Conservation (phyloP, 2,329 filamentous ascomycete species). For the Lecanoromycetidae sp. region DNA sequence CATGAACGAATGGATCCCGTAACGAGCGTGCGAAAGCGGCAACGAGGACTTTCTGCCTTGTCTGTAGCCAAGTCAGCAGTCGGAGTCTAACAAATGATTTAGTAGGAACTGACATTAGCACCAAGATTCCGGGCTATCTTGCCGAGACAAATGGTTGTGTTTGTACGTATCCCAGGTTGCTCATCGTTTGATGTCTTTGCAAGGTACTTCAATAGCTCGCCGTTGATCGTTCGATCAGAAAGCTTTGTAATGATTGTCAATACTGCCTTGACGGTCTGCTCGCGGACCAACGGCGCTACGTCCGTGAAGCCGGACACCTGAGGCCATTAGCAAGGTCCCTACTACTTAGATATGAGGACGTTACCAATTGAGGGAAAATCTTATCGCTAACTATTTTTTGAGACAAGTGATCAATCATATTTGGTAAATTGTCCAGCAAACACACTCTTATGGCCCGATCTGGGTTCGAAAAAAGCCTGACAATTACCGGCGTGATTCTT, state of each 20-base stretch:
- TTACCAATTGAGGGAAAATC: slow-evolving; percentile 85
- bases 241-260: slow-evolving; percentile 77
- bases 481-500: slow-evolving; percentile 71
- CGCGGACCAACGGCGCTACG: slow-evolving; percentile 75
- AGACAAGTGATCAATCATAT: slow-evolving; percentile 82
- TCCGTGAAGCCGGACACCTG: slow-evolving; percentile 92
- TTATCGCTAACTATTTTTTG: slow-evolving; percentile 90
- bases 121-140: slow-evolving; percentile 90
- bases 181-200: slow-evolving; percentile 97
- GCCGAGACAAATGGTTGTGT: slow-evolving; percentile 92
- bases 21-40: slow-evolving; percentile 85
- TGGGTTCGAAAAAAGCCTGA: slow-evolving; percentile 79
- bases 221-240: slow-evolving; percentile 85
- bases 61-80: slow-evolving; percentile 25
- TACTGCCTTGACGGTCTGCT: slow-evolving; percentile 92
- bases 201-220: slow-evolving; percentile 77
- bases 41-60: slow-evolving; percentile 77
- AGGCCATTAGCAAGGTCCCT: slow-evolving; percentile 21
- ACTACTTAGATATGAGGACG: neutral
- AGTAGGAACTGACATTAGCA: slow-evolving; percentile 33
- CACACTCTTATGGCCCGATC: slow-evolving; percentile 88
- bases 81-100: neutral
- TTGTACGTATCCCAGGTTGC: slow-evolving; percentile 91
- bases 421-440: slow-evolving; percentile 71
- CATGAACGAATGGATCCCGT: slow-evolving; percentile 88